Percentiles rank a stretch among this genome's conserved stretches.
These are phyloP conservation scores for Pseudocercospora cruenta DNA, from an alignment of 2,329 filamentous ascomycete genomes.

Conservation along the genomic window DNA sequence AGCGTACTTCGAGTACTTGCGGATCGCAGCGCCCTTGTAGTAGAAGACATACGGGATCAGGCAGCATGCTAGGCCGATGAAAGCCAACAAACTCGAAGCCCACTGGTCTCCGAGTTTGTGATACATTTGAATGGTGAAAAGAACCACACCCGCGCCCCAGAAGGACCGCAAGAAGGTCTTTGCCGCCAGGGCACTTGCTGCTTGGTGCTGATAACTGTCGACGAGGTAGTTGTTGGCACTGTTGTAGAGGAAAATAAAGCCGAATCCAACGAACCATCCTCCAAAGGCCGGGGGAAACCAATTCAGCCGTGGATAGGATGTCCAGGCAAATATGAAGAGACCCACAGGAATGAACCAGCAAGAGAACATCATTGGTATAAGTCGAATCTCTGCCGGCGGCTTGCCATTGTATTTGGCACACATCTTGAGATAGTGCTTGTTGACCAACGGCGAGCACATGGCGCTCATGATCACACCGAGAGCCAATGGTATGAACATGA, in stretches of 20 bases:
- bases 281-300: slow-evolving; percentile 67
- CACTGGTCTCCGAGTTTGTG: slow-evolving; percentile 51
- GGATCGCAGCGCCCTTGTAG: slow-evolving; percentile 72
- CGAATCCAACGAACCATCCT: slow-evolving; percentile 38
- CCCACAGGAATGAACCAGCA: slow-evolving; percentile 66
- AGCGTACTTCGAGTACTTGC: slow-evolving; percentile 71
- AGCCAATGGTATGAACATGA: slow-evolving; percentile 58
- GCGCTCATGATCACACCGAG: slow-evolving; percentile 36
- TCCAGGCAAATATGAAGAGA: slow-evolving; percentile 70
- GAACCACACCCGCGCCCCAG: slow-evolving; percentile 23
- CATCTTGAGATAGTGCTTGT: slow-evolving; percentile 76
- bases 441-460: slow-evolving; percentile 63
- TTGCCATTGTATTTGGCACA: slow-evolving; percentile 67
- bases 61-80: slow-evolving; percentile 45
- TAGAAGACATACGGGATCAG: slow-evolving; percentile 69
- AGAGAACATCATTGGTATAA: slow-evolving; percentile 69
- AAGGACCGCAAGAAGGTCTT: slow-evolving; percentile 29
- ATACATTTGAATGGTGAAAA: slow-evolving; percentile 44
- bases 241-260: slow-evolving; percentile 41
- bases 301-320: slow-evolving; percentile 65
- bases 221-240: slow-evolving; percentile 55
- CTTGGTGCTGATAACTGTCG: slow-evolving; percentile 71
- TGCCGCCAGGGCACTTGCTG: slow-evolving; percentile 52
- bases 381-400: slow-evolving; percentile 74
- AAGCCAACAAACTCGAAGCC: slow-evolving; percentile 51